Percentiles rank a stretch among this genome's conserved stretches.
Conservation (phyloP, 75 land plant species). For the Sequoia sempervirens region DNA sequence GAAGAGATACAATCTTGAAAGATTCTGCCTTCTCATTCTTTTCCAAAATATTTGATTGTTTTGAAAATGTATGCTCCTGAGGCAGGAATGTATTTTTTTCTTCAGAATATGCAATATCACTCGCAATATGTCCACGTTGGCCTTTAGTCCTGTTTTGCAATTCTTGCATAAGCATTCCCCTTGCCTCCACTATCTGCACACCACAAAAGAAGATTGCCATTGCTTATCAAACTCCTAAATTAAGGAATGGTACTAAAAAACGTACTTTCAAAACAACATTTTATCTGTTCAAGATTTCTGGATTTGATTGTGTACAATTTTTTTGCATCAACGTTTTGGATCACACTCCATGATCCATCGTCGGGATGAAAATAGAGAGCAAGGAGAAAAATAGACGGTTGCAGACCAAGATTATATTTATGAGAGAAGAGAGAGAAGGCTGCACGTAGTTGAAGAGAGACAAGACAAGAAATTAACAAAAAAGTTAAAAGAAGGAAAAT, state of each 20-base stretch:
- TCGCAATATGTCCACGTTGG: constrained; percentile 17
- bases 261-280: neutral
- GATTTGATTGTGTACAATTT: too few relatives aligned
- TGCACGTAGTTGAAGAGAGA: too few relatives aligned
- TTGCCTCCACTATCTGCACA: constrained; percentile 73
- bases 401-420: too few relatives aligned
- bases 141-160: constrained; percentile 47
- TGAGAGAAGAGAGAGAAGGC: too few relatives aligned
- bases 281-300: too few relatives aligned
- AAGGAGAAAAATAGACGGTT: too few relatives aligned
- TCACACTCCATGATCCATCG: too few relatives aligned
- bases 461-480: too few relatives aligned
- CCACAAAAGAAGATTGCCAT: neutral
- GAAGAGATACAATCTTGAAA: constrained; percentile 11
- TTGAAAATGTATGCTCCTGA: neutral
- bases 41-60: neutral
- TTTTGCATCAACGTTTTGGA: too few relatives aligned
- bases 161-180: constrained; percentile 57
- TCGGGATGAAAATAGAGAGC: too few relatives aligned
- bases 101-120: constrained; percentile 3
- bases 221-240: neutral
- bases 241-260: neutral
- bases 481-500: too few relatives aligned
- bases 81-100: neutral
- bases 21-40: neutral